Percentiles rank a stretch among this genome's conserved stretches.
These are phyloP conservation scores for Chaetomiaceae sp. DNA, from an alignment of 2,329 filamentous ascomycete genomes.

Conservation along the genomic window DNA sequence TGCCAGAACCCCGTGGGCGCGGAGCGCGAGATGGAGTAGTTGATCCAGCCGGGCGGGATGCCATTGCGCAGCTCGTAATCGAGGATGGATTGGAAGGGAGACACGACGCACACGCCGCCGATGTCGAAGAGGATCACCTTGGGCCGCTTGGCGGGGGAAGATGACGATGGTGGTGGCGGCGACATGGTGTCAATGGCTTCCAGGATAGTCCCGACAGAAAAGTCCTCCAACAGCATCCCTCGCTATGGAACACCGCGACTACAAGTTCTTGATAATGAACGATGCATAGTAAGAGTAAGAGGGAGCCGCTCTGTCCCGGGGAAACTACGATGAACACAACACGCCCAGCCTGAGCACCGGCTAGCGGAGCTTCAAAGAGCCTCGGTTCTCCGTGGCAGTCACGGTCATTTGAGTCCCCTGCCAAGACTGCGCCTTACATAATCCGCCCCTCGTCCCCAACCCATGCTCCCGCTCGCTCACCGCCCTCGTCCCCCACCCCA, in stretches of 20 bases:
- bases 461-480: constrained; percentile 13
- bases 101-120: constrained; percentile 88
- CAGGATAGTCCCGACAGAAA: constrained; percentile 28
- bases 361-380: constrained; percentile 13
- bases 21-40: constrained; percentile 76
- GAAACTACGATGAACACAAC: no score
- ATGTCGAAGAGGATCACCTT: constrained; percentile 89
- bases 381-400: constrained; percentile 23
- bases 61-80: constrained; percentile 73
- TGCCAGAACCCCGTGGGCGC: constrained; percentile 83
- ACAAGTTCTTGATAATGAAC: not conserved
- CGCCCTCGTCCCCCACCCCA: constrained; percentile 31
- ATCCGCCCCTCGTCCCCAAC: constrained; percentile 38
- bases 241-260: not conserved
- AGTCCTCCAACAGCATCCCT: constrained; percentile 21
- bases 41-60: constrained; percentile 86
- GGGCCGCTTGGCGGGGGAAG: constrained; percentile 40
- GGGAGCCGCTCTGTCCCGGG: not conserved
- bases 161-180: constrained; percentile 19
- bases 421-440: no score
- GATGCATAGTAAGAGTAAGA: constrained; percentile 8
- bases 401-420: not conserved
- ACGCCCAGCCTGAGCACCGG: no score
- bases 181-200: constrained; percentile 35
- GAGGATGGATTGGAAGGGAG: constrained; percentile 87